phyloP scores from a whole-genome alignment of 495 filamentous ascomycete species.

The Lasiosphaeris hirsuta region DNA sequence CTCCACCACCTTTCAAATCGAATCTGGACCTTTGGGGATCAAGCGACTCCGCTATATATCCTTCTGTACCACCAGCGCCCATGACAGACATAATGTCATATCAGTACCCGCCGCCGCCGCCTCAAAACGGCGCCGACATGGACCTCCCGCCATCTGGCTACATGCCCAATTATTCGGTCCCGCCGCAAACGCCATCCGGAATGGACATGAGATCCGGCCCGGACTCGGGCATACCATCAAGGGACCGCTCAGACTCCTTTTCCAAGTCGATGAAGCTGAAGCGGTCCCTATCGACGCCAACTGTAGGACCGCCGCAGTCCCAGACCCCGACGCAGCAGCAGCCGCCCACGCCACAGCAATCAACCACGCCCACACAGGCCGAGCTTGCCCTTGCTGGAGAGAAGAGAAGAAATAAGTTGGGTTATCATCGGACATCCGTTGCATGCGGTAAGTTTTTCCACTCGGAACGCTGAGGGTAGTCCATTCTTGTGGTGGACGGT shows the following conservation, averaged over 20 bases:
- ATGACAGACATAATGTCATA: conserved; percentile 52
- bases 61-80: conserved; percentile 33
- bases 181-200: conserved; percentile 38
- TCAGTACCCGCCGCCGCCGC: conserved; percentile 48
- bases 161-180: conserved; percentile 36
- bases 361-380: conserved; percentile 23
- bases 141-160: conserved; percentile 41
- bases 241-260: conserved; percentile 36
- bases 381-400: conserved; percentile 57
- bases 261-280: conserved; percentile 50
- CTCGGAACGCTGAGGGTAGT: background rate
- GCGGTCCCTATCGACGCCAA: conserved; percentile 64
- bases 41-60: conserved; percentile 31
- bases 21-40: conserved; percentile 31
- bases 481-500: background rate
- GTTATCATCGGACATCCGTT: conserved; percentile 95
- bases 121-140: conserved; percentile 43
- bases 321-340: conserved; percentile 32
- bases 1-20: conserved; percentile 30
- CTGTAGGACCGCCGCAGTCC: conserved; percentile 52
- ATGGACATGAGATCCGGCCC: conserved; percentile 38
- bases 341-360: conserved; percentile 20
- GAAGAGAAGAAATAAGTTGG: conserved; percentile 93
- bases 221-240: conserved; percentile 29
- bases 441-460: conserved; percentile 79